Base-by-base conservation (phyloP, 2,329 filamentous ascomycete genomes). In the Botrytis paeoniae region DNA sequence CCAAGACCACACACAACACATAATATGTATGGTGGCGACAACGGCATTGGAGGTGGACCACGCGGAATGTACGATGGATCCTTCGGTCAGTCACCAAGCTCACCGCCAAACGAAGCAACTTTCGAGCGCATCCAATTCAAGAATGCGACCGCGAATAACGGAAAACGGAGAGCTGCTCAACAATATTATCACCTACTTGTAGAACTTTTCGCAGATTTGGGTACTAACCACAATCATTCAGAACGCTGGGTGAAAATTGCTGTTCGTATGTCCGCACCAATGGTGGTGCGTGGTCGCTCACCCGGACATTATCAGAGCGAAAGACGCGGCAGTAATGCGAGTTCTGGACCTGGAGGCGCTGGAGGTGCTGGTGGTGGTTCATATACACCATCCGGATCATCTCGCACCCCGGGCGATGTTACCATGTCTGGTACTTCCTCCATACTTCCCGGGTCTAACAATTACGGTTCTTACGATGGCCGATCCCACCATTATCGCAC, bases 121-220 rank as follows among this genome's bases (percentile, higher is more conserved):
- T 93, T 93, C 79, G 91, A 93, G 78, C 88, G 91, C 4, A 92
- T 93, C 54, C 91, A 93, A 77, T 93, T 93, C 83, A 92, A 93
- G 77, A 90, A 89, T 72, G 91, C 91, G 1, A 93, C 91, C 0
- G 90, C 90, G 39, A 93, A 93, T 81, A 93, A 93, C 75, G 91
- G 91, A 68, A 93, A 93, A 80, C 85, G 91, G 76, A 85, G 91
- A 65, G 91, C 91, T 3, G 89, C 91, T 62, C 91, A 93, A 77
- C 91, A 93, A 76, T 93, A 91, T 79, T 93, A 92, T 79, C 89
- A 92, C 77, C 84, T 93, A 25, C 87, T 92, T 54, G 89, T 92
- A 7, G 90, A 93, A 78, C 85, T 92, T 3, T 89, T 86, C 77
- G 89, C 86, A 20, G 87, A 91, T 77, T 81, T 90, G 6, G 82